Percentiles rank a stretch among this genome's conserved stretches.
Evolutionary conservation across 768 basidiomycete genomes (phyloP).

Genomic region (Psilocybe tampanensis): DNA sequence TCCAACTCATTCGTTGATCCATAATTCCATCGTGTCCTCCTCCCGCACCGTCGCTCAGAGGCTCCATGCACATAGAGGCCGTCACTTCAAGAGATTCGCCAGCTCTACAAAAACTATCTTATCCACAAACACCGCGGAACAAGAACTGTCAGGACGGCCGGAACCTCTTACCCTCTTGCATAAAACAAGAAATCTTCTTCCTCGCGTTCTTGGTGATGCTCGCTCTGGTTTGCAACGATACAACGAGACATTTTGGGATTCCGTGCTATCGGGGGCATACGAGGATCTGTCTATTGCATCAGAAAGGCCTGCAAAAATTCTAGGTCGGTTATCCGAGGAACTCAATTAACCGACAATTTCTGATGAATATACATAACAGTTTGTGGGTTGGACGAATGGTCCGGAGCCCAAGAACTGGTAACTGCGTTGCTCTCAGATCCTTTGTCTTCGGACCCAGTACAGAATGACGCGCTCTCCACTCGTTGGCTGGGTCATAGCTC

Average conservation of each 20-base stretch:
- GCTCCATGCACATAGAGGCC: not conserved
- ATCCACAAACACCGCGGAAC: not conserved
- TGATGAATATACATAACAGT: constrained; percentile 40
- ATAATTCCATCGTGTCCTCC: not conserved
- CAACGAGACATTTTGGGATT: constrained; percentile 48
- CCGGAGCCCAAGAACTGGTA: constrained; percentile 59
- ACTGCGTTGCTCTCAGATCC: constrained; percentile 75
- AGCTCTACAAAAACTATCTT: constrained; percentile 4
- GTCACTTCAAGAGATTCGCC: constrained; percentile 5
- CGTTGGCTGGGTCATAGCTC: constrained; percentile 46
- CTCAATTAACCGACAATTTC: not conserved
- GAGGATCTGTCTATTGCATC: constrained; percentile 33
- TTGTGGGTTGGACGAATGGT: constrained; percentile 54
- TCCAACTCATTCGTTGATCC: not conserved
- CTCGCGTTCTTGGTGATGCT: constrained; percentile 37
- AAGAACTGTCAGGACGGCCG: constrained; percentile 6
- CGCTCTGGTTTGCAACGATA: constrained; percentile 18
- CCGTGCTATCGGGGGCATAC: constrained; percentile 39
- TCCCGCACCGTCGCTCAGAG: not conserved
- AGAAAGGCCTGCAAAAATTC: constrained; percentile 44
- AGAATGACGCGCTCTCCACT: constrained; percentile 43
- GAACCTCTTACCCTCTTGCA: constrained; percentile 51
- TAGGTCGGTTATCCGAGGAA: constrained; percentile 40
- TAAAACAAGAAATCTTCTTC: constrained; percentile 48
- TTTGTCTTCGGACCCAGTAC: constrained; percentile 52